These are phyloP conservation scores for Zoysia japonica DNA, from an alignment of 176 grass and related monocot species.

Conservation along the genomic window DNA sequence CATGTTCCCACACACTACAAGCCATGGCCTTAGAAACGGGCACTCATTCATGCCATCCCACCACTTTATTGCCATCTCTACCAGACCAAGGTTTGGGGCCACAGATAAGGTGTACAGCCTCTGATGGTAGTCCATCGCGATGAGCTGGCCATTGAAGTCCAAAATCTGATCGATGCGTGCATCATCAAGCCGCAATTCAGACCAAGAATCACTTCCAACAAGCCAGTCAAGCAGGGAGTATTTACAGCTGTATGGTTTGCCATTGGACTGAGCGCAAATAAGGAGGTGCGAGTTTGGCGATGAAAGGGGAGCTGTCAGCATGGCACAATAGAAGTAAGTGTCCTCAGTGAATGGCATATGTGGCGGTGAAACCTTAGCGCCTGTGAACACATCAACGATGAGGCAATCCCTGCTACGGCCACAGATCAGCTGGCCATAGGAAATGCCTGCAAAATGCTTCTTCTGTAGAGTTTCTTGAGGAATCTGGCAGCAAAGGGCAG, in stretches of 20 bases:
- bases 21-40: background rate
- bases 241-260: background rate
- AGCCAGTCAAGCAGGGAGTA: conserved; percentile 42
- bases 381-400: conserved; percentile 54
- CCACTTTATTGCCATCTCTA: conserved; percentile 25
- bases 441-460: conserved; percentile 33
- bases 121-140: background rate
- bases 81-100: conserved; percentile 18
- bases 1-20: conserved; percentile 48
- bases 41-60: background rate
- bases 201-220: conserved; percentile 31
- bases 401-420: background rate
- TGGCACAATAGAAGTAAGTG: conserved; percentile 8
- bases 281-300: conserved; percentile 47
- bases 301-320: conserved; percentile 50
- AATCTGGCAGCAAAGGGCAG: background rate
- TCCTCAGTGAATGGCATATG: background rate
- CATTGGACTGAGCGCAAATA: background rate
- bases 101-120: conserved; percentile 43
- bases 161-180: conserved; percentile 26
- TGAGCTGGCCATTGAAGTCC: conserved; percentile 43
- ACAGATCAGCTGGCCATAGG: conserved; percentile 49
- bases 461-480: background rate
- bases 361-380: conserved; percentile 35
- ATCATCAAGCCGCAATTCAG: background rate